These are phyloP conservation scores for Poronia punctata DNA, from an alignment of 495 filamentous ascomycete species.

Conservation along the genomic window DNA sequence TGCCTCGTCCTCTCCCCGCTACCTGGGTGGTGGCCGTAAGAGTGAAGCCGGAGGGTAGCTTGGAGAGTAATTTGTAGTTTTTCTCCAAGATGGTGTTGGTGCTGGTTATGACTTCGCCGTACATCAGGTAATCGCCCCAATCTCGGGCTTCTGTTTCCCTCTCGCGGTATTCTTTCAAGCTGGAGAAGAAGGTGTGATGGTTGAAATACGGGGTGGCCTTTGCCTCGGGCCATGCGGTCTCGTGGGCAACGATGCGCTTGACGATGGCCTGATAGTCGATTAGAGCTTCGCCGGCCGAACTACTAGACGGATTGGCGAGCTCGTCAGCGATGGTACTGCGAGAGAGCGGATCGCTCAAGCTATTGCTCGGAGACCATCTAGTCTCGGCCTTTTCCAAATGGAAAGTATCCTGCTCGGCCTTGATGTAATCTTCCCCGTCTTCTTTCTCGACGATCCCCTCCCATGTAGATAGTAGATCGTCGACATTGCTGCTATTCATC, in stretches of 20 bases:
- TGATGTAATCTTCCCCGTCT: slow-evolving; percentile 65
- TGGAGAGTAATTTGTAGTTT: slow-evolving; percentile 69
- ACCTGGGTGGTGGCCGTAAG: slow-evolving; percentile 88
- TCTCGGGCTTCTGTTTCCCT: slow-evolving; percentile 44
- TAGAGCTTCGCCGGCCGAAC: slow-evolving; percentile 44
- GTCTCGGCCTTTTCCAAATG: slow-evolving; percentile 57
- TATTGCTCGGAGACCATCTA: slow-evolving; percentile 46
- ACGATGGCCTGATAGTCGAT: slow-evolving; percentile 67
- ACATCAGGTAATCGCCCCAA: slow-evolving; percentile 76
- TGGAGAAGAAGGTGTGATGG: slow-evolving; percentile 70
- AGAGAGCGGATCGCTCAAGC: slow-evolving; percentile 28
- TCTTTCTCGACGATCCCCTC: slow-evolving; percentile 62
- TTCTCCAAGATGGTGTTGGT: slow-evolving; percentile 95
- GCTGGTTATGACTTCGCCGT: slow-evolving; percentile 89
- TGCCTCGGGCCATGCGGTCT: slow-evolving; percentile 57
- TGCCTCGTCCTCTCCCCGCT: slow-evolving; percentile 83
- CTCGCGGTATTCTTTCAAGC: slow-evolving; percentile 58
- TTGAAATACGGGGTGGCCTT: slow-evolving; percentile 86
- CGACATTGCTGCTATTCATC: slow-evolving; percentile 52
- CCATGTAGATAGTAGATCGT: slow-evolving; percentile 59
- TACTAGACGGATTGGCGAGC: slow-evolving; percentile 13
- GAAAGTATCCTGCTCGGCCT: slow-evolving; percentile 82
- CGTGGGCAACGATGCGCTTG: slow-evolving; percentile 67
- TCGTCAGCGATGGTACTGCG: slow-evolving; percentile 18
- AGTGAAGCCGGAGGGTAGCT: slow-evolving; percentile 75